Evolutionary conservation across 495 filamentous ascomycete genomes (phyloP).

Genomic region (Hypoxylon subgilvum): DNA sequence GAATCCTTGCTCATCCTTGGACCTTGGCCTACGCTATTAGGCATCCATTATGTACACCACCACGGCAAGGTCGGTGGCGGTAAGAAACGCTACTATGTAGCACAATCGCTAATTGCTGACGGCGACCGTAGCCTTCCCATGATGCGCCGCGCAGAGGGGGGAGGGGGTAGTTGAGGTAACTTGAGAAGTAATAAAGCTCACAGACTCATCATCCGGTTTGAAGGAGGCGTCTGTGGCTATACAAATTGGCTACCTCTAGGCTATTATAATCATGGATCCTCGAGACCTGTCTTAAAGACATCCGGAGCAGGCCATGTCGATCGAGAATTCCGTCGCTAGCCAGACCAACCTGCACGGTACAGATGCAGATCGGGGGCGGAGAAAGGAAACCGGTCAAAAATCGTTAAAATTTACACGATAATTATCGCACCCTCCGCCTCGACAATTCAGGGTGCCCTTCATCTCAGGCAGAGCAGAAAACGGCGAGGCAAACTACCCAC

Average conservation of each 20-base stretch:
- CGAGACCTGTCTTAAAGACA: slow-evolving; percentile 19
- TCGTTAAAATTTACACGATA: not conserved
- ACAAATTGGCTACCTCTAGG: slow-evolving; percentile 5
- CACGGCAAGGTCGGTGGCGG: not conserved
- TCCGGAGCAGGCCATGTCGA: slow-evolving; percentile 3
- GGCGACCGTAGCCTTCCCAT: not conserved
- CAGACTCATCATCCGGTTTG: too few species aligned
- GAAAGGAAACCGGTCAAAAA: slow-evolving; percentile 21
- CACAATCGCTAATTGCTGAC: not conserved
- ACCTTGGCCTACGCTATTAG: too few species aligned
- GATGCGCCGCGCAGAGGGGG: too few species aligned
- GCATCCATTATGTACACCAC: slow-evolving; percentile 5
- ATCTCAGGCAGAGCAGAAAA: not conserved
- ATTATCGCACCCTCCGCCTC: slow-evolving; percentile 3
- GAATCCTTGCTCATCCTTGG: slow-evolving; percentile 3
- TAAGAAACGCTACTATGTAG: too few species aligned
- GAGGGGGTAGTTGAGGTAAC: too few species aligned
- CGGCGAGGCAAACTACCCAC: too few species aligned
- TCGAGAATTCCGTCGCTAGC: slow-evolving; percentile 8
- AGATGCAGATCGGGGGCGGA: slow-evolving; percentile 19
- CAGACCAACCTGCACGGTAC: slow-evolving; percentile 4
- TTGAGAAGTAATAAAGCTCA: too few species aligned
- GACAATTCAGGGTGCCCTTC: not conserved
- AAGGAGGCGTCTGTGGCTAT: not conserved
- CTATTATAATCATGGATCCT: not conserved